phyloP scores from a whole-genome alignment of 208 protist genomes.

The Leishmania lainsoni region DNA sequence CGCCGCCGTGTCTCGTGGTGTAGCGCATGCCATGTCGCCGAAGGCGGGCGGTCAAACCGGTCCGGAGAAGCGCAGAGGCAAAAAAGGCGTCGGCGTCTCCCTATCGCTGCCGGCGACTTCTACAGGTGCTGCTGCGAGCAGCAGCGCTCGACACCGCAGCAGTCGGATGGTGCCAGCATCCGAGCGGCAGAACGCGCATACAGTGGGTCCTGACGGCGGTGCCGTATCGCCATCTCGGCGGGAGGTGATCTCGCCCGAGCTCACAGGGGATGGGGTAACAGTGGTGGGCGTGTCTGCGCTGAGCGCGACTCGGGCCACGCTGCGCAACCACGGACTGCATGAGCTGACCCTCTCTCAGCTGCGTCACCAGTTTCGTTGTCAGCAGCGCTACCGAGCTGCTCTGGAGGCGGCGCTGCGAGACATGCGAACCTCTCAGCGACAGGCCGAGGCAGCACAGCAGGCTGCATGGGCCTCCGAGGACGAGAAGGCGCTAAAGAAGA shows the following conservation, averaged over 20 bases:
- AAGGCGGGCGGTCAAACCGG: not conserved
- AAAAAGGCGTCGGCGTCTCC: not conserved
- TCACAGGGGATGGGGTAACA: not conserved
- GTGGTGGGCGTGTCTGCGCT: not conserved
- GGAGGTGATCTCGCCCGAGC: not conserved
- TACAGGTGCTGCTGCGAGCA: not conserved
- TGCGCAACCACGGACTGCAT: constrained; percentile 22
- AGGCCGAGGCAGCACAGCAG: constrained; percentile 43
- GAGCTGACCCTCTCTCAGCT: constrained; percentile 72
- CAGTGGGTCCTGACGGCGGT: not conserved
- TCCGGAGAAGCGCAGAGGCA: constrained; percentile 14
- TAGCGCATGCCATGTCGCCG: not conserved
- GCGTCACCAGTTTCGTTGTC: constrained; percentile 62
- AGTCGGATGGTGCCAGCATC: constrained; percentile 1
- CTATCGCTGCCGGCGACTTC: not conserved
- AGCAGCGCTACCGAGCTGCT: constrained; percentile 56
- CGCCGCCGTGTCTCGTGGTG: not conserved
- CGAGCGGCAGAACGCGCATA: not conserved
- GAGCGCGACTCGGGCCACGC: not conserved
- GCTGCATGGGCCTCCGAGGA: constrained; percentile 64
- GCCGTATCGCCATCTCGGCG: not conserved
- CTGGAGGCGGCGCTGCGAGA: constrained; percentile 46
- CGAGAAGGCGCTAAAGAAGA: constrained; percentile 32
- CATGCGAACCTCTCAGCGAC: constrained; percentile 36
- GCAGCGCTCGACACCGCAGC: not conserved